phyloP scores from a whole-genome alignment of 768 basidiomycete genomes.

The Phanerodontia chrysosporium region DNA sequence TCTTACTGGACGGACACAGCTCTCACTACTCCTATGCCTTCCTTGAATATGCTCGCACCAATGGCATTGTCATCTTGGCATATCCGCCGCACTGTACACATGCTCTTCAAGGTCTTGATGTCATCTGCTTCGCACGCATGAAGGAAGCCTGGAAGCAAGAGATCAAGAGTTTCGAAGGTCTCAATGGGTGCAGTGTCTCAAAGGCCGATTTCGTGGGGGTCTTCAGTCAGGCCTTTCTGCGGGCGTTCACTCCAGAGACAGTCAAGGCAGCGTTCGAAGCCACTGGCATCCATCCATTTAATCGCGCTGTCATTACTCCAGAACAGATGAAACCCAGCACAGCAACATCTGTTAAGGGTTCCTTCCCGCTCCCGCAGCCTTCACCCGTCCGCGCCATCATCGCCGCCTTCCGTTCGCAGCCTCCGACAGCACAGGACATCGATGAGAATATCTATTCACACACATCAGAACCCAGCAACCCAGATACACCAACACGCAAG shows the following conservation, averaged over 20 bases:
- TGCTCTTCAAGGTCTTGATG: constrained; percentile 40
- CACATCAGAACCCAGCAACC: too few relatives aligned
- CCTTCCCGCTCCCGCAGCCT: not conserved
- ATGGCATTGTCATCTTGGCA: not conserved
- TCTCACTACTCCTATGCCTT: constrained; percentile 33
- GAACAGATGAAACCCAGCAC: constrained; percentile 16
- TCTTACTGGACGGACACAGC: constrained; percentile 39
- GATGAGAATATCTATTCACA: too few relatives aligned
- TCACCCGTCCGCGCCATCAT: not conserved
- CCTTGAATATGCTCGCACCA: not conserved
- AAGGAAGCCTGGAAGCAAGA: constrained; percentile 23
- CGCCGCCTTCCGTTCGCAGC: not conserved
- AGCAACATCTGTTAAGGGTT: constrained; percentile 7
- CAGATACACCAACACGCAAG: too few relatives aligned
- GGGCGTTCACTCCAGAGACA: constrained; percentile 17
- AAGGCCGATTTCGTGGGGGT: constrained; percentile 16
- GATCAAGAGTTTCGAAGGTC: not conserved
- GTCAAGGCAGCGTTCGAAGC: constrained; percentile 14
- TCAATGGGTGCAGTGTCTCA: not conserved
- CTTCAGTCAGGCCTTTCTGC: constrained; percentile 10
- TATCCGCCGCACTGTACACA: constrained; percentile 23
- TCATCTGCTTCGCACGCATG: constrained; percentile 39
- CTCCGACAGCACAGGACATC: not conserved
- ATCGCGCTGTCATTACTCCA: constrained; percentile 13
- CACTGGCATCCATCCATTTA: constrained; percentile 17